Conservation (phyloP, 2,329 filamentous ascomycete genomes). For the Fusarium oxysporum region DNA sequence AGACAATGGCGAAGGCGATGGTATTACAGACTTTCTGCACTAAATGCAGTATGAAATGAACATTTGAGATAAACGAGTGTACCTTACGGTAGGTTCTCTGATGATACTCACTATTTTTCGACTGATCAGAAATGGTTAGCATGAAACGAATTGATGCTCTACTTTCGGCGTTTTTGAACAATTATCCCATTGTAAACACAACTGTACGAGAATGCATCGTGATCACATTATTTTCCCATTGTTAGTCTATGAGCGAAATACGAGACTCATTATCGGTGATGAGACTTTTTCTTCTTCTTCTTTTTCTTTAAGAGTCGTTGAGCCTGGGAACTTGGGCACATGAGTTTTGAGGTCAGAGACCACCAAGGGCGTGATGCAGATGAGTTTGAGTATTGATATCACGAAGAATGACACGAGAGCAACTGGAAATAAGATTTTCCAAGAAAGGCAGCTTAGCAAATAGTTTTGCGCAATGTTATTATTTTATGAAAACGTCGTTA, state of each 20-base stretch:
- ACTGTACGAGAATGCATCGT: slow-evolving; percentile 12
- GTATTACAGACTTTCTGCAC: slow-evolving; percentile 45
- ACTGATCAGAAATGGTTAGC: slow-evolving; percentile 31
- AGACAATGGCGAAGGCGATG: slow-evolving; percentile 48
- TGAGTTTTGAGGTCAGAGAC: background rate
- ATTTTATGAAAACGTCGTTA: background rate
- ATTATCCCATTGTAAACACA: background rate
- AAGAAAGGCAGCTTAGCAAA: background rate
- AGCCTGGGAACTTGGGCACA: background rate
- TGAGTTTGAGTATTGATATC: background rate
- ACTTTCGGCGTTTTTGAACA: slow-evolving; percentile 17
- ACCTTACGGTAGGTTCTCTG: slow-evolving; percentile 19
- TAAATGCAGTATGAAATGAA: background rate
- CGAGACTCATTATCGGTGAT: no score
- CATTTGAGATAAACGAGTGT: background rate
- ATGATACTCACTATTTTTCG: slow-evolving; percentile 2
- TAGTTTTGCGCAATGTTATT: background rate
- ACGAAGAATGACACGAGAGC: background rate
- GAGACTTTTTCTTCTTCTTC: background rate
- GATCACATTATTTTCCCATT: background rate
- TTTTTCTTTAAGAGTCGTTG: background rate
- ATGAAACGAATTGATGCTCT: slow-evolving; percentile 13
- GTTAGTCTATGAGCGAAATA: background rate
- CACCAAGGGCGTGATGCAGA: background rate
- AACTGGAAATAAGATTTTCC: background rate